These are phyloP conservation scores for Glomus cerebriforme DNA, from an alignment of 192 early-diverging fungal genomes.

Conservation along the genomic window DNA sequence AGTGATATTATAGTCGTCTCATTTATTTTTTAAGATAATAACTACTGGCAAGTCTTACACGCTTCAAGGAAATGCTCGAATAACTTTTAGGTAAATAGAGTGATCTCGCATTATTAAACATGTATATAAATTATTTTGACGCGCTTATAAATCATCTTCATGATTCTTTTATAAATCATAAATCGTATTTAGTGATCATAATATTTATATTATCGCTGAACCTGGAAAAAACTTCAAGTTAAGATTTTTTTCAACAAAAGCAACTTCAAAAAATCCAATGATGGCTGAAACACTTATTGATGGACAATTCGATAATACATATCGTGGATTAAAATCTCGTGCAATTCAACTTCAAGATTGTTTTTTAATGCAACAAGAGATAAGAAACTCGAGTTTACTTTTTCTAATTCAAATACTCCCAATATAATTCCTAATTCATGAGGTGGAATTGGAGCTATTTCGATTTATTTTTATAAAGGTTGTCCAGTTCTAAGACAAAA, in stretches of 20 bases:
- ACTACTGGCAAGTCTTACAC: too few relatives aligned
- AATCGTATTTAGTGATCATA: not conserved
- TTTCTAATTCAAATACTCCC: not conserved
- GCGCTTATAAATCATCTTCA: too few relatives aligned
- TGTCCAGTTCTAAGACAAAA: not conserved
- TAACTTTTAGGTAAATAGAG: too few relatives aligned
- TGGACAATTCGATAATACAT: not conserved
- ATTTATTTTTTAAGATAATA: too few relatives aligned
- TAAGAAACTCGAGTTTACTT: not conserved
- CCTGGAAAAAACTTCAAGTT: not conserved
- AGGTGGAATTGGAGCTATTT: not conserved
- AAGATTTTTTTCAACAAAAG: not conserved
- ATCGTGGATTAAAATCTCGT: not conserved
- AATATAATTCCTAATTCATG: not conserved
- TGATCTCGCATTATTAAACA: too few relatives aligned
- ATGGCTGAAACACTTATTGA: not conserved
- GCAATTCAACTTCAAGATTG: not conserved
- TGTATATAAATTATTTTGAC: too few relatives aligned
- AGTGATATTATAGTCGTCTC: too few relatives aligned
- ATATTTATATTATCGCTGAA: not conserved
- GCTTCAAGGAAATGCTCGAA: too few relatives aligned
- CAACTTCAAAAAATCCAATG: not conserved
- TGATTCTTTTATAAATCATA: too few relatives aligned
- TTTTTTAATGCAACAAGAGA: not conserved
- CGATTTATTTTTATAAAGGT: not conserved